Conservation (phyloP, 257 asterid species). For the Solanum tarijense region DNA sequence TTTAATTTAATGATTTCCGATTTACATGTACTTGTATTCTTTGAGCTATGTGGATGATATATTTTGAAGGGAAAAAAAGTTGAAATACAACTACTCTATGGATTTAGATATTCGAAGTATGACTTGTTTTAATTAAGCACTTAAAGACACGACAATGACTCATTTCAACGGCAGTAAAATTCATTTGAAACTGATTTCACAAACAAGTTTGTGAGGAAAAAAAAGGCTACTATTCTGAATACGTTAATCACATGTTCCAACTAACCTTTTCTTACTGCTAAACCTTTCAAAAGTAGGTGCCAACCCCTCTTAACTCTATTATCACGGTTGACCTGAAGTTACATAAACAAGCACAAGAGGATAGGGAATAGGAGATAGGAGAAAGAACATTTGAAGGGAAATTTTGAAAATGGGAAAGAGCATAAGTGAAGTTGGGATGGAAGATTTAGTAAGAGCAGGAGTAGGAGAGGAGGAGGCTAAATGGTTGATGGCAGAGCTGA, state of each 20-base stretch:
- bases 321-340: neutral
- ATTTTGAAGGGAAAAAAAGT: neutral
- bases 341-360: neutral
- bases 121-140: neutral
- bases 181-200: neutral
- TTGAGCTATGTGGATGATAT: neutral
- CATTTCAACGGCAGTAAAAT: neutral
- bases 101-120: neutral
- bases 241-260: neutral
- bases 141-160: neutral
- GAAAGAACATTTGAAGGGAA: neutral
- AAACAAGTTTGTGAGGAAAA: too few relatives aligned
- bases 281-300: neutral
- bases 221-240: too few relatives aligned
- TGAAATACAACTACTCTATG: neutral
- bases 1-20: neutral
- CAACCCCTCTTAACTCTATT: neutral
- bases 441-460: slow-evolving; percentile 51
- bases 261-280: neutral
- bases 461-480: slow-evolving; percentile 42
- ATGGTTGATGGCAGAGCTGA: slow-evolving; percentile 28
- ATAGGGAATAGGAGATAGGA: neutral
- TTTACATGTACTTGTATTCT: neutral
- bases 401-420: slow-evolving; percentile 23
- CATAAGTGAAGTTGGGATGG: slow-evolving; percentile 36